Base-by-base conservation (phyloP, 139 green algal genomes). In the Astrephomene gubernaculifera region DNA sequence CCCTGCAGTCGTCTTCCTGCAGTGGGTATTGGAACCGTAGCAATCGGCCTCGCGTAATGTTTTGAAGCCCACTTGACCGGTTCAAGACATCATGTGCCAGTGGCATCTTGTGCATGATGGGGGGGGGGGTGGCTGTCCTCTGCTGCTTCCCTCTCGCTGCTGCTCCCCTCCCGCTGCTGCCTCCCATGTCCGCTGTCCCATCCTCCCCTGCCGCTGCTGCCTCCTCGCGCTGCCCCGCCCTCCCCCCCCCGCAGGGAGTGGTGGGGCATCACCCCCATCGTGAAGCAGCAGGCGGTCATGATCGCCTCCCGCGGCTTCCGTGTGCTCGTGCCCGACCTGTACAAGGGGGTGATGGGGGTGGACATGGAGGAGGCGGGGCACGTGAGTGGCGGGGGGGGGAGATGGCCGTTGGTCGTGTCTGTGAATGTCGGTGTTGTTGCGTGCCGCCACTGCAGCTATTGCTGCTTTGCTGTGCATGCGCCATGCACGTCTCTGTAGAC, bases 261-360 rank as follows among this genome's bases (percentile, higher is more conserved):
- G 90, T 93, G 90, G 90, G 87, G 90, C 31, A 72, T 93, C 1
- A 93, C 84, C 17, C 53, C 87, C 38, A 82, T 88, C 35, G 90
- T 93, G 68, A 90, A 91, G 90, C 79, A 85, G 39, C 87, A 90
- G 61, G 90, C 85, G 25, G 25, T 35, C 35, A 29, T 86, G 45
- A 53, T 91, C 29, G 43, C 81, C 33, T 54, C 35, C 22, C 12
- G 39, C 24, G 85, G 85, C 31, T 91, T 90, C 82, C 81, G 90
- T 0, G 75, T 78, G 14, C 71, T 93, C 7, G 72, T 96, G 43
- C 93, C 93, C 43, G 94, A 96, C 83, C 79, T 96, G 21, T 96
- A 96, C 88, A 92, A 95, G 57, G 94, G 92, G 29, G 94, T 92
- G 72, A 79, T 96, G 54, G 94, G 94, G 0, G 86, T 96, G 41